Conservation (phyloP, 1,139 yeast genomes). For the Debaryomyces singareniensis region DNA sequence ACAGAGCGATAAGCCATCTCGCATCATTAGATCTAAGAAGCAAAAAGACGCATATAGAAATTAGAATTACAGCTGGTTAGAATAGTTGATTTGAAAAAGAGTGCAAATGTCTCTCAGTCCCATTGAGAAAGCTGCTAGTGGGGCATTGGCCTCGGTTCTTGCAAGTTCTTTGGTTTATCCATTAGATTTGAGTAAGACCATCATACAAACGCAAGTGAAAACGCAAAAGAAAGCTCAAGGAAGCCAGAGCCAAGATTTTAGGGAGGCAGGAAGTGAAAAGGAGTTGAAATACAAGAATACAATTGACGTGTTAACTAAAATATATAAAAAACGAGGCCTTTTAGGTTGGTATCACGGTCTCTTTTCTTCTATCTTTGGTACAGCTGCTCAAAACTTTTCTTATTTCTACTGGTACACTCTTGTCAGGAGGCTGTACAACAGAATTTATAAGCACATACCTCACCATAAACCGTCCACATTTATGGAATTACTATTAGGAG, state of each 20-base stretch:
- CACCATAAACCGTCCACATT: conserved; percentile 48
- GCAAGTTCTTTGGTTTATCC: conserved; percentile 82
- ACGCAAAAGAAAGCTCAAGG: conserved; percentile 11
- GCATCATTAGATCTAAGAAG: too few relatives aligned
- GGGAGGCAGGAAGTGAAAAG: conserved; percentile 7
- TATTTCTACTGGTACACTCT: conserved; percentile 86
- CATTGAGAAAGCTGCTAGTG: conserved; percentile 73
- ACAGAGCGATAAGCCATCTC: too few relatives aligned
- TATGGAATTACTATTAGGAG: conserved; percentile 73
- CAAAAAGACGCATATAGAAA: too few relatives aligned
- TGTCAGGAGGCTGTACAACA: conserved; percentile 54
- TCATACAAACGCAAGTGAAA: conserved; percentile 63
- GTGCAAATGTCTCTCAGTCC: conserved; percentile 44
- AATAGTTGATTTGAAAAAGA: too few relatives aligned
- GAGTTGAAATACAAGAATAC: conserved; percentile 48
- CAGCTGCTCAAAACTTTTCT: conserved; percentile 76
- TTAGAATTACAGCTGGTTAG: too few relatives aligned
- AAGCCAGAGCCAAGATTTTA: conserved; percentile 3
- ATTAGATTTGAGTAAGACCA: conserved; percentile 64
- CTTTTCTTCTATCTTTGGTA: conserved; percentile 61
- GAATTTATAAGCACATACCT: conserved; percentile 31
- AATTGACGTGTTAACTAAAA: conserved; percentile 55
- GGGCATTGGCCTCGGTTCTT: conserved; percentile 76
- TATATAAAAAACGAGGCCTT: conserved; percentile 56
- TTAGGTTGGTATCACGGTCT: conserved; percentile 73